A percentile compares a stretch with the other conserved stretches of the same genome.
Conservation (phyloP, 2,329 filamentous ascomycete species). For the Diaporthe batatas region DNA sequence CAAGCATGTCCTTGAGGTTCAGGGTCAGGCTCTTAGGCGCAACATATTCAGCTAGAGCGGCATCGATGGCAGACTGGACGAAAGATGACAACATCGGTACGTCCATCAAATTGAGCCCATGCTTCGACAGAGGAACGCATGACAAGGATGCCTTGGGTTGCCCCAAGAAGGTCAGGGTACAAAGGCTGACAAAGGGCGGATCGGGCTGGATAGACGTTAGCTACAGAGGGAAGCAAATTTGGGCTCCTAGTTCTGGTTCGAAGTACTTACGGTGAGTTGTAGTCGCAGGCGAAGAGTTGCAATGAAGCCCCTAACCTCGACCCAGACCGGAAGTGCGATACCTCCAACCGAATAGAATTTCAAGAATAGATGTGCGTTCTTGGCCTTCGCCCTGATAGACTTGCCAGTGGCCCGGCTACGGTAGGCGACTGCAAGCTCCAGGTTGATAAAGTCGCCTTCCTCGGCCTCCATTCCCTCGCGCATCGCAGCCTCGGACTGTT, state of each 20-base stretch:
- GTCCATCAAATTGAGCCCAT: constrained; percentile 80
- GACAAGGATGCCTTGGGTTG: constrained; percentile 80
- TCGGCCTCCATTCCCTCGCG: constrained; percentile 79
- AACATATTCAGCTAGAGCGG: constrained; percentile 80
- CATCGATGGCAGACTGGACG: constrained; percentile 80
- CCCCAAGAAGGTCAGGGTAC: constrained; percentile 80
- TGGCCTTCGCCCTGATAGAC: constrained; percentile 72
- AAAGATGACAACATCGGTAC: constrained; percentile 81
- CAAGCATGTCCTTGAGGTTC: constrained; percentile 81
- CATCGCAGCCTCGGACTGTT: constrained; percentile 54
- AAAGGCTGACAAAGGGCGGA: constrained; percentile 82
- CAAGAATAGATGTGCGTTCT: constrained; percentile 79
- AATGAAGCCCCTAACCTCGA: constrained; percentile 79
- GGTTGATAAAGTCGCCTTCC: constrained; percentile 82
- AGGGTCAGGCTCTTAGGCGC: constrained; percentile 81
- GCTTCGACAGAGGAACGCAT: constrained; percentile 77
- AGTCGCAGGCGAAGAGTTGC: constrained; percentile 77
- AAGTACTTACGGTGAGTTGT: constrained; percentile 67
- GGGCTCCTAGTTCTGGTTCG: neutral
- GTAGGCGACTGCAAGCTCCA: constrained; percentile 82
- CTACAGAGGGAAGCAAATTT: neutral
- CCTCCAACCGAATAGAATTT: constrained; percentile 76
- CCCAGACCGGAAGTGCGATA: constrained; percentile 76
- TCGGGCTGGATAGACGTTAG: constrained; percentile 63
- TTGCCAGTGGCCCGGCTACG: constrained; percentile 72